A percentile compares a stretch with the other conserved stretches of the same genome.
phyloP scores from a whole-genome alignment of 75 land plant species.

The Adiantum capillusveneris region DNA sequence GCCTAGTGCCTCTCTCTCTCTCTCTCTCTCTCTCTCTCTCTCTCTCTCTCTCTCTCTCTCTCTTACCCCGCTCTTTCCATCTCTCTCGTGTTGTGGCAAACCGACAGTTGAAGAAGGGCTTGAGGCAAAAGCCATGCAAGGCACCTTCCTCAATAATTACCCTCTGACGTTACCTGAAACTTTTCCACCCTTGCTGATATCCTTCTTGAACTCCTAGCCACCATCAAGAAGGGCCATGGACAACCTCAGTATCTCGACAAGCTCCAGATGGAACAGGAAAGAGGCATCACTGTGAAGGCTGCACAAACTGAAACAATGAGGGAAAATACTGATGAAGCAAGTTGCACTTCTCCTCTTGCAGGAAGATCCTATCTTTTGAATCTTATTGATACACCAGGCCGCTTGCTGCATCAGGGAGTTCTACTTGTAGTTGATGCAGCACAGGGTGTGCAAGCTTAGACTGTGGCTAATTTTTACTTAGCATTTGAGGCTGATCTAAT shows the following conservation, averaged over 20 bases:
- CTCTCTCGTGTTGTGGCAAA: too few relatives aligned
- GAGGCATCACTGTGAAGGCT: conserved; percentile 97
- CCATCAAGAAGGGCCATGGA: conserved; percentile 82
- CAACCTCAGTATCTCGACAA: conserved; percentile 99
- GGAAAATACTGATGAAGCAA: conserved; percentile 7
- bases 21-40: too few relatives aligned
- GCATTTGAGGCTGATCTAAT: conserved; percentile 91
- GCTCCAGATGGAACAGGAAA: conserved; percentile 60
- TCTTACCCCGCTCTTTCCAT: too few relatives aligned
- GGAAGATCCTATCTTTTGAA: conserved; percentile 58
- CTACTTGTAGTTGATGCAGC: conserved; percentile 97
- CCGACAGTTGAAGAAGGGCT: too few relatives aligned
- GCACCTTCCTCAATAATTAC: conserved; percentile 52
- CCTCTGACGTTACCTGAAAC: conserved; percentile 72
- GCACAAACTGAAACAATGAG: conserved; percentile 98
- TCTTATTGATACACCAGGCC: conserved; percentile 95
- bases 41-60: too few relatives aligned
- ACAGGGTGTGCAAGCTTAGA: conserved; percentile 98
- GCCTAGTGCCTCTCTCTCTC: too few relatives aligned
- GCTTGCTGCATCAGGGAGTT: conserved; percentile 96
- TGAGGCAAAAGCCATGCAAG: too few relatives aligned
- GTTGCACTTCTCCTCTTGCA: too few relatives aligned
- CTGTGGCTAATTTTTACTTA: conserved; percentile 22
- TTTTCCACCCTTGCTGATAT: conserved; percentile 98
- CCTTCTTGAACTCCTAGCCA: conserved; percentile 89